Conservation (phyloP, 2,329 filamentous ascomycete species). For the Penicillium expansum region DNA sequence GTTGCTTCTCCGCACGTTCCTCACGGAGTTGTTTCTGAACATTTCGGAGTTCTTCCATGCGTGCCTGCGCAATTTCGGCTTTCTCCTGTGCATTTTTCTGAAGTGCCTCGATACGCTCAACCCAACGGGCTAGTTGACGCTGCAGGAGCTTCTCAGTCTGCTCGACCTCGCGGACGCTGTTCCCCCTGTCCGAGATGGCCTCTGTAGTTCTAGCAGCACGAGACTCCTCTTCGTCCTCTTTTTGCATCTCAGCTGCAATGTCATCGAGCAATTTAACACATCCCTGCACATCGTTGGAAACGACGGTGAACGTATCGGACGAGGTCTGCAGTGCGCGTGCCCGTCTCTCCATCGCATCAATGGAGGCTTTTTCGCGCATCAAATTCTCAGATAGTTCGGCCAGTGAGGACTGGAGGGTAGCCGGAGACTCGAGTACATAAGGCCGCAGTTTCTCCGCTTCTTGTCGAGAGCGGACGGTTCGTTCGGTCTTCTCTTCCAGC, state of each 20-base stretch:
- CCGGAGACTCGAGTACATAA: conserved; percentile 87
- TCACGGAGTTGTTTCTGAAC: conserved; percentile 78
- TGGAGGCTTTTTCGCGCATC: conserved; percentile 73
- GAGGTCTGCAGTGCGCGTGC: conserved; percentile 90
- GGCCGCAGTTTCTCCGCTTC: conserved; percentile 87
- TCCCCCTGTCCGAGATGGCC: conserved; percentile 79
- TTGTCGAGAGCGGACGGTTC: conserved; percentile 65
- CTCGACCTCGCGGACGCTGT: conserved; percentile 89
- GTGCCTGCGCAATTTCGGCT: conserved; percentile 73
- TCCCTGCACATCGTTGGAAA: conserved; percentile 78
- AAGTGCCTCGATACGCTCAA: conserved; percentile 80
- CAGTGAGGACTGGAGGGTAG: conserved; percentile 75
- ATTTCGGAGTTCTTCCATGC: conserved; percentile 83
- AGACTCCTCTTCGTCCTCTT: conserved; percentile 86
- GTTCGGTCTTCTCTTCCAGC: conserved; percentile 51
- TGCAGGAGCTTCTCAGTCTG: conserved; percentile 79
- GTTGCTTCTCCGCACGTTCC: conserved; percentile 80
- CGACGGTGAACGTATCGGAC: conserved; percentile 81
- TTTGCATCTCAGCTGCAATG: conserved; percentile 75
- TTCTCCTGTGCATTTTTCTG: conserved; percentile 77
- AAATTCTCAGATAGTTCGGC: conserved; percentile 78
- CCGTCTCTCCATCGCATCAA: conserved; percentile 81
- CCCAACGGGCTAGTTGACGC: conserved; percentile 80
- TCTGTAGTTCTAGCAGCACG: conserved; percentile 80
- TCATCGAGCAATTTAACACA: conserved; percentile 90